Base-by-base conservation (phyloP, 176 grass and related monocot species). In the Dendrocalamus sinicus region DNA sequence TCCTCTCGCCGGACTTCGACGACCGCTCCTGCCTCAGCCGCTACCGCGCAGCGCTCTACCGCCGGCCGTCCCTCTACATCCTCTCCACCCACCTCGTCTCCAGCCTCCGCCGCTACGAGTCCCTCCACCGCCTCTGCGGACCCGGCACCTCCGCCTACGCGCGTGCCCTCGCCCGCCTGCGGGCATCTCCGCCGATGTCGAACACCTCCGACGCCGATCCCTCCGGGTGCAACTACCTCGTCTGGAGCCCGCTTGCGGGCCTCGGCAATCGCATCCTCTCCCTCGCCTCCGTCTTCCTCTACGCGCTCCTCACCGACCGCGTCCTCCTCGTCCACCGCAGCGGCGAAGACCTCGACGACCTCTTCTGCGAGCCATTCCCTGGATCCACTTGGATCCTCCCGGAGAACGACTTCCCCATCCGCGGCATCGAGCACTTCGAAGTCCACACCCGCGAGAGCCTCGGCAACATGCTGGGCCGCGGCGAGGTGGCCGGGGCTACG, bases 331-430 rank as follows among this genome's bases (percentile, higher is more conserved):
- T 92, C 54, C 46, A 91, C 62, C 69, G 47, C 60, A 0, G 20
- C 61, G 11, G 35, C 74, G 61, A 30, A 24, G 82, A 85, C 68
- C 62, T 86, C 16, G 47, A 22, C 14, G 80, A 83, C 73, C 60
- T 89, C 71, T 91, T 95, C 84, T 92, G 88, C 67, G 91, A 93
- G 85, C 93, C 93, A 0, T 95, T 95, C 78, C 90, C 93, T 0
- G 88, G 85, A 0, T 13, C 78, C 22, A 90, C 82, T 11, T 95
- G 93, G 93, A 24, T 77, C 52, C 64, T 95, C 58, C 90, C 90
- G 3, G 45, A 17, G 13, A 12, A 9, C 0, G 87, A 86, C 73
- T 90, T 92, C 68, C 82, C 93, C 12, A 46, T 87, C 75, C 66
- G 24, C 2, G 50, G 67, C 80, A 86, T 89, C n/a, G 58, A 65